Evolutionary conservation across 768 basidiomycete species (phyloP).

Genomic region (Pholiota molesta): DNA sequence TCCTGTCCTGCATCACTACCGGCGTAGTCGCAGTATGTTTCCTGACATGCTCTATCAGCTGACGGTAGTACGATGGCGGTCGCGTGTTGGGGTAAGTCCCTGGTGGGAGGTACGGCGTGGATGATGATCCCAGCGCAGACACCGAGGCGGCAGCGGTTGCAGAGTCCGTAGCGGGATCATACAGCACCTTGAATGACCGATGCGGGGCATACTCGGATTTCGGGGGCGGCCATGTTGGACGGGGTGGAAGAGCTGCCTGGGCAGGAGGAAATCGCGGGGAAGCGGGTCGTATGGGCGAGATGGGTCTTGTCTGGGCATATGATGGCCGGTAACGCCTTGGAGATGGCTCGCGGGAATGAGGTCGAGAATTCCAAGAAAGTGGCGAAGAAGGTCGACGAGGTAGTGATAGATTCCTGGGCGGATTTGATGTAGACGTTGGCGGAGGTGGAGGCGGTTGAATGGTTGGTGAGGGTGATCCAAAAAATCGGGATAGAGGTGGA

Average conservation of each 20-base stretch:
- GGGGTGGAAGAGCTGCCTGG: constrained; percentile 25
- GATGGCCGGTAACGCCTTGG: constrained; percentile 25
- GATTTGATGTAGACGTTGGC: constrained; percentile 37
- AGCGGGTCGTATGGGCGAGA: constrained; percentile 14
- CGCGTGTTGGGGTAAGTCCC: constrained; percentile 16
- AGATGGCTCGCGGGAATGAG: constrained; percentile 22
- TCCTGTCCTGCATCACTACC: constrained; percentile 40
- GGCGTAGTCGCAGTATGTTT: constrained; percentile 26
- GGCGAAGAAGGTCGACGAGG: constrained; percentile 36
- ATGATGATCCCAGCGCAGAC: not conserved
- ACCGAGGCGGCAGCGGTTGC: constrained; percentile 23
- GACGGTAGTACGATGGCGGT: constrained; percentile 34
- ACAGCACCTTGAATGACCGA: constrained; percentile 62
- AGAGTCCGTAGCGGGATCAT: constrained; percentile 58
- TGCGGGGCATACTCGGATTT: constrained; percentile 46
- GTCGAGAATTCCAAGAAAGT: constrained; percentile 11
- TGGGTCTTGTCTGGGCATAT: constrained; percentile 32
- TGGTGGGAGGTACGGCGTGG: constrained; percentile 9
- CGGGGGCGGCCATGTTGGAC: constrained; percentile 64
- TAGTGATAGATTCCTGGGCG: constrained; percentile 37
- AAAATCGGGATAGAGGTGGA: constrained; percentile 25
- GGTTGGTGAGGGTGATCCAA: constrained; percentile 23
- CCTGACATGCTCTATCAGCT: constrained; percentile 43
- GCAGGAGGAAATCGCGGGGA: constrained; percentile 19
- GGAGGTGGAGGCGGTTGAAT: constrained; percentile 30